Base-by-base conservation (phyloP, 1,139 yeast species). In the Saccharomyces hybrid region DNA sequence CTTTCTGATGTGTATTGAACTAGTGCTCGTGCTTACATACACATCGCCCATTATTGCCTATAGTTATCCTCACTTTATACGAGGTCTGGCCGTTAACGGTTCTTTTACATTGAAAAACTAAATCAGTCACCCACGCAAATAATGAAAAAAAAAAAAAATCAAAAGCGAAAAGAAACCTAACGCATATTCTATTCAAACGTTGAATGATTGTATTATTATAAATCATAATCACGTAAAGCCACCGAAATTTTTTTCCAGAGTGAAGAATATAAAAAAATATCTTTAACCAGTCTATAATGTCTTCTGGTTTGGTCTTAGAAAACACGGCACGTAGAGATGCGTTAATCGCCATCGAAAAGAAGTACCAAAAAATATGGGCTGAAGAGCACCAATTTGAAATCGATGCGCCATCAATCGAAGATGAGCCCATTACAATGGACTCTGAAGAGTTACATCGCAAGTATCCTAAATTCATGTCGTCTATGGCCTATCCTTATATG, bases 401-500 rank as follows among this genome's bases (percentile, higher is more conserved):
- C 55, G 82, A 93, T 70, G 96, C 99, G 13, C 99, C 99, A 51
- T 72, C 84, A 28, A 63, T 80, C 52, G 85, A 81, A 51, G 93
- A 85, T 61, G 82, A 85, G 51, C 78, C 77, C 48, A 77, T 81
- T 53, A 78, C 81, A 56, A 73, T 79, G 53, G 70, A 68, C 42
- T 66, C 74, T 50, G 96, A 85, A 51, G 88, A 85, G 66, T 78
- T 93, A 60, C 90, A 88, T 65, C 79, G 77, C 58, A 79, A 84
- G 66, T 79, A 85, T 70, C 98, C 99, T 55, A 95, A 95, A 73
- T 87, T 79, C 73, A 86, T 89, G 76, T 82, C 89, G 25, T 85
- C 96, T 52, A 91, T 95, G 97, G 99, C 99, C 11, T 95, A 88
- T 69, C 99, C 99, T 46, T 95, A 95, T 75, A 93, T 93, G 98